phyloP scores from a whole-genome alignment of 148 eudicot species.

The Hydrangea macrophylla region DNA sequence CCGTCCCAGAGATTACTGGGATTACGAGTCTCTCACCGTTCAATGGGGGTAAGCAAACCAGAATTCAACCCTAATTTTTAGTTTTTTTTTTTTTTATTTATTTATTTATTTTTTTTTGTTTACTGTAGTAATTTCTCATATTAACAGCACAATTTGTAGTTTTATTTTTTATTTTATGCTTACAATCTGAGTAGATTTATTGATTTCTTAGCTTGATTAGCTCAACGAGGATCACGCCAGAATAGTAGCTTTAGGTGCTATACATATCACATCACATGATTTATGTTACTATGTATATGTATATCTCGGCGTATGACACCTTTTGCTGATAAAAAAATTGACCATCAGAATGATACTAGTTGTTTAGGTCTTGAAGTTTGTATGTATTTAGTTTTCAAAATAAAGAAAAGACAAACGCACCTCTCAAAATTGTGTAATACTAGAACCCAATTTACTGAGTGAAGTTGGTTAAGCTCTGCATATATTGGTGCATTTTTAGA shows the following conservation, averaged over 20 bases:
- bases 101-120: too few relatives aligned
- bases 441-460: too few relatives aligned
- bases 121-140: neutral
- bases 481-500: too few relatives aligned
- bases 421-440: neutral
- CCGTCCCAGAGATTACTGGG: slow-evolving; percentile 37
- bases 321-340: too few relatives aligned
- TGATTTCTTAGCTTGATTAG: neutral
- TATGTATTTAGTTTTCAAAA: neutral
- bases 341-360: neutral
- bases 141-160: neutral
- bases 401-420: neutral
- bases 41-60: slow-evolving; percentile 34
- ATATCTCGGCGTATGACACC: too few relatives aligned
- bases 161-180: neutral
- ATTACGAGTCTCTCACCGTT: slow-evolving; percentile 40
- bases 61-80: slow-evolving; percentile 7
- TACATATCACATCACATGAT: too few relatives aligned
- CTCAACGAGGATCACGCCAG: neutral
- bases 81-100: neutral
- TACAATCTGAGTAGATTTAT: neutral
- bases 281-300: neutral
- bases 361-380: neutral
- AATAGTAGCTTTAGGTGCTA: neutral
- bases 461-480: too few relatives aligned